Conservation (phyloP, 495 filamentous ascomycete species). For the Talaromyces stipitatus region DNA sequence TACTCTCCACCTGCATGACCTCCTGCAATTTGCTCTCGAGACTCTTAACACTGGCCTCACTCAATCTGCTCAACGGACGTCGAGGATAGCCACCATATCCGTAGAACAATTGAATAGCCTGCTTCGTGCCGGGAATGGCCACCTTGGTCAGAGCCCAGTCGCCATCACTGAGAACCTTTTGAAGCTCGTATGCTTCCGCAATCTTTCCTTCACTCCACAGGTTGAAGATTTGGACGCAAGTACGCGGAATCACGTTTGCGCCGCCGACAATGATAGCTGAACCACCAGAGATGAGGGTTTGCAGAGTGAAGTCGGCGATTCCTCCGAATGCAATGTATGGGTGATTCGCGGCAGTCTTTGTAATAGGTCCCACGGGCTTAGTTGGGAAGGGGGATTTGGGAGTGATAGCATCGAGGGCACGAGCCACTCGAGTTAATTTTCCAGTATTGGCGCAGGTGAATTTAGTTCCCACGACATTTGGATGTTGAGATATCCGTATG, state of each 20-base stretch:
- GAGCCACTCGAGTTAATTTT: constrained; percentile 79
- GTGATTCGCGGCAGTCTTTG: constrained; percentile 36
- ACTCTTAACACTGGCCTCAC: constrained; percentile 43
- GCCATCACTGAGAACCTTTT: constrained; percentile 62
- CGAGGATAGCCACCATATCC: constrained; percentile 79
- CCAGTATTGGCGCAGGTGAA: constrained; percentile 90
- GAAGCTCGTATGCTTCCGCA: constrained; percentile 66
- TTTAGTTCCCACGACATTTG: constrained; percentile 81
- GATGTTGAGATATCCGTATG: constrained; percentile 70
- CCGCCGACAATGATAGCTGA: constrained; percentile 81
- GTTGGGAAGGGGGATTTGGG: constrained; percentile 36
- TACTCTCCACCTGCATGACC: constrained; percentile 59
- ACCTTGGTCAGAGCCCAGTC: constrained; percentile 86
- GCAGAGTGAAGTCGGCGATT: constrained; percentile 79
- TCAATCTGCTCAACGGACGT: constrained; percentile 61
- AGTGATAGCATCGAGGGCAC: constrained; percentile 65
- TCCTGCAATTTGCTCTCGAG: constrained; percentile 58
- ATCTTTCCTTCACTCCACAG: constrained; percentile 64
- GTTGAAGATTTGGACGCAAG: constrained; percentile 75
- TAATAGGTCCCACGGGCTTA: constrained; percentile 15
- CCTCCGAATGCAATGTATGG: constrained; percentile 84
- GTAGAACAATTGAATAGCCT: constrained; percentile 73
- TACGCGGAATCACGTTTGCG: constrained; percentile 78
- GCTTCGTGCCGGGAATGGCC: constrained; percentile 80
- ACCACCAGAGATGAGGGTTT: constrained; percentile 73